Evolutionary conservation across 805 yeast genomes (phyloP).

Genomic region (Nakazawaea siamensis): DNA sequence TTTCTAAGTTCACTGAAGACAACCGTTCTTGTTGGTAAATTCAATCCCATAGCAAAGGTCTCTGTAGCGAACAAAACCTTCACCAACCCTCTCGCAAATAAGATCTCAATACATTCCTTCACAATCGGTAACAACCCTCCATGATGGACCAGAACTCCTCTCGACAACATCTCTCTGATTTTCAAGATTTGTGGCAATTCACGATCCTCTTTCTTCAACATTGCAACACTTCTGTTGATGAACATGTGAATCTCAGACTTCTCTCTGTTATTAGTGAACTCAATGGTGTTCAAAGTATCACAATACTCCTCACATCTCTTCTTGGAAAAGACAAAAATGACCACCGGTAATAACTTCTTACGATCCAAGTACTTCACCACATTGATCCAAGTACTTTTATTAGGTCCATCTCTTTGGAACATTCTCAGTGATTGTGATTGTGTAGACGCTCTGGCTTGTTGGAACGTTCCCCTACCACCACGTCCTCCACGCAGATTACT

Average conservation of each 20-base stretch:
- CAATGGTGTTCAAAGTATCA: conserved; percentile 60
- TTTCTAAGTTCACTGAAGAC: conserved; percentile 80
- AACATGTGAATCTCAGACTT: conserved; percentile 90
- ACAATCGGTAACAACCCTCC: conserved; percentile 92
- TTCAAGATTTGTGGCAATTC: conserved; percentile 86
- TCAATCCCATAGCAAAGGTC: conserved; percentile 98
- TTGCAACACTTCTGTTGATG: conserved; percentile 78
- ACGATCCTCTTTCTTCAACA: conserved; percentile 87
- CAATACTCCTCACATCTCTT: conserved; percentile 93
- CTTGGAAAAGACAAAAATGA: conserved; percentile 87
- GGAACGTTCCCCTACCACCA: conserved; percentile 9
- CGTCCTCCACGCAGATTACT: conserved; percentile 18
- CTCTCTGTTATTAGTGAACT: conserved; percentile 78
- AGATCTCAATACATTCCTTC: conserved; percentile 85
- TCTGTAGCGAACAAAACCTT: conserved; percentile 95
- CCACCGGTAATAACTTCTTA: conserved; percentile 79
- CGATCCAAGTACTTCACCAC: conserved; percentile 63
- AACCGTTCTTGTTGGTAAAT: conserved; percentile 93
- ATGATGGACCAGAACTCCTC: conserved; percentile 96
- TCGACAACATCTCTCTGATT: conserved; percentile 69
- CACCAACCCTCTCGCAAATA: conserved; percentile 79
- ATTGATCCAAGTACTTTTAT: conserved; percentile 69
- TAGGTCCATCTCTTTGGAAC: conserved; percentile 56
- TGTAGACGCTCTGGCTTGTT: conserved; percentile 18
- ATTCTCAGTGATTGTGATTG: conserved; percentile 19